Evolutionary conservation across 805 yeast genomes (phyloP).

Genomic region (Teunomyces tritomae): DNA sequence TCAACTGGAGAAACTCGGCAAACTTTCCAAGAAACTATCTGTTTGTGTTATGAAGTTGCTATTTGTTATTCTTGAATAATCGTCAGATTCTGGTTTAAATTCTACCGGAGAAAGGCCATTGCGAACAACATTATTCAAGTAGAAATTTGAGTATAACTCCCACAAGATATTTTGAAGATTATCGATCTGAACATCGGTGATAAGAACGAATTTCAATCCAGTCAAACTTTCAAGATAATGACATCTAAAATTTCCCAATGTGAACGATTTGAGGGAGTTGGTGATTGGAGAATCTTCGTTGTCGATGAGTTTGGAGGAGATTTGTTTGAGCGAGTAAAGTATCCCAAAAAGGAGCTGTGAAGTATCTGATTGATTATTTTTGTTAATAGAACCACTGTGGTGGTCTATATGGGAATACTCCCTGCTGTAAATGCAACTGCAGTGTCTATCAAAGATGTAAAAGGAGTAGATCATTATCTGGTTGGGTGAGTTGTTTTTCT

Average conservation of each 20-base stretch:
- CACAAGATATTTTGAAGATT: slow-evolving; percentile 54
- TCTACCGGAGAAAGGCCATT: slow-evolving; percentile 57
- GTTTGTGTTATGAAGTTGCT: slow-evolving; percentile 54
- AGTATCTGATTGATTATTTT: slow-evolving; percentile 60
- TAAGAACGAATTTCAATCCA: slow-evolving; percentile 69
- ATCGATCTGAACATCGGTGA: slow-evolving; percentile 63
- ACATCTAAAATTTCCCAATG: slow-evolving; percentile 75
- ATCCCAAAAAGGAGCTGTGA: slow-evolving; percentile 86
- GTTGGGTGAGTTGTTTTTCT: too few species aligned
- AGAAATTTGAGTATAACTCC: slow-evolving; percentile 58
- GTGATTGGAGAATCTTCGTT: slow-evolving; percentile 16
- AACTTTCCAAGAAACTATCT: slow-evolving; percentile 43
- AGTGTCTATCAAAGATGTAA: slow-evolving; percentile 89
- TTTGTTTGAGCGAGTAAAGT: slow-evolving; percentile 71
- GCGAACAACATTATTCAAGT: slow-evolving; percentile 57
- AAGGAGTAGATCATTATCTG: slow-evolving; percentile 65
- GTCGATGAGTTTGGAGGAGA: slow-evolving; percentile 54
- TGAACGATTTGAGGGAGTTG: slow-evolving; percentile 48
- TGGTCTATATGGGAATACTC: slow-evolving; percentile 43
- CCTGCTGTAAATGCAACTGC: slow-evolving; percentile 78
- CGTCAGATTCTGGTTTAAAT: slow-evolving; percentile 41
- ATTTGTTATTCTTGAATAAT: slow-evolving; percentile 45
- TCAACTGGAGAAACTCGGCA: slow-evolving; percentile 14
- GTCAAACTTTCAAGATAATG: slow-evolving; percentile 81
- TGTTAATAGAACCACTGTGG: slow-evolving; percentile 35